Conservation (phyloP, 352 stramenopile genomes). For the Poterioochromonas sp. region DNA sequence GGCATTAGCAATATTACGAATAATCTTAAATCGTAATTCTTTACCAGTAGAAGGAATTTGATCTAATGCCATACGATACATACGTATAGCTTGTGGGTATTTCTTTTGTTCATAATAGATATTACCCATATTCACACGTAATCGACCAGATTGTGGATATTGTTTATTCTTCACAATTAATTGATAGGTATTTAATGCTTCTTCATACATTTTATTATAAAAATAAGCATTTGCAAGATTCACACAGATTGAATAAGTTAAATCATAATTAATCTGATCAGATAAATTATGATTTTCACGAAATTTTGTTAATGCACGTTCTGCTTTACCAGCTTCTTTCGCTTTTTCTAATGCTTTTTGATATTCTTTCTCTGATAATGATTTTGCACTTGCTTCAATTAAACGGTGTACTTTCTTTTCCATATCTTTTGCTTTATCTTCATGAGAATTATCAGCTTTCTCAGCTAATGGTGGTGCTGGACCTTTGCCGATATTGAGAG, state of each 20-base stretch:
- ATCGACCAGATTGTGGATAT: slow-evolving; percentile 69
- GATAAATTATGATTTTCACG: slow-evolving; percentile 70
- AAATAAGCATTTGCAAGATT: slow-evolving; percentile 85
- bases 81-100: slow-evolving; percentile 84
- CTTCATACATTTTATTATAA: slow-evolving; percentile 80
- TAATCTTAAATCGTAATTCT: slow-evolving; percentile 78
- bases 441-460: slow-evolving; percentile 78
- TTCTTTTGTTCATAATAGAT: slow-evolving; percentile 90
- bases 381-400: slow-evolving; percentile 75
- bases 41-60: slow-evolving; percentile 79
- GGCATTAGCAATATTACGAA: slow-evolving; percentile 87
- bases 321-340: slow-evolving; percentile 60
- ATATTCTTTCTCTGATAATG: slow-evolving; percentile 60
- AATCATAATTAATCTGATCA: slow-evolving; percentile 79
- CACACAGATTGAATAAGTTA: slow-evolving; percentile 87
- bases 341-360: slow-evolving; percentile 70
- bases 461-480: slow-evolving; percentile 68
- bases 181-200: slow-evolving; percentile 85
- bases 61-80: slow-evolving; percentile 94
- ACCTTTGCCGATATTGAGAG: slow-evolving; percentile 57
- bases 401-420: slow-evolving; percentile 78
- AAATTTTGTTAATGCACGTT: slow-evolving; percentile 76
- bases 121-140: slow-evolving; percentile 94
- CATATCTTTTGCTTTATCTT: slow-evolving; percentile 76
- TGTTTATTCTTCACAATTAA: slow-evolving; percentile 91